Evolutionary conservation across 768 basidiomycete species (phyloP), one percentile per base, ranked within the genome.

Genomic region (Leccinum longicurvipes): DNA sequence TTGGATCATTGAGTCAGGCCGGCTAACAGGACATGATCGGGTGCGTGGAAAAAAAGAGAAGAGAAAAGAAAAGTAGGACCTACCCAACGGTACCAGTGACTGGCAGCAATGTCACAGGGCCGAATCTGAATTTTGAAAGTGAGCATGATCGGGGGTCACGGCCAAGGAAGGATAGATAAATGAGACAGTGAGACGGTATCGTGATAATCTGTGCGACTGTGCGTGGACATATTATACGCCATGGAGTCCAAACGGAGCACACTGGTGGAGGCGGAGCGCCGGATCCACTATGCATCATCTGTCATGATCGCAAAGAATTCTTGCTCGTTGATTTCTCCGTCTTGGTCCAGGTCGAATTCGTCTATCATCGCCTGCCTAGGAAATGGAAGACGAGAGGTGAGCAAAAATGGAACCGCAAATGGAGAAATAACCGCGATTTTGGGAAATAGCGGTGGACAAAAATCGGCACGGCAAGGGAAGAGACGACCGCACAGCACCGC

Each of bases 291-390:
- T 69, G 87, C 79, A 57, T 96, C 93, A 73, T 97, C 94, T 23
- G 91, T 91, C 95, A 98, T 94, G 71, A 98, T 96, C 44, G 91
- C 88, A 64, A 95, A 85, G 76, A 99, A 98, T 72, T 99, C 97
- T 67, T 91, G 86, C 69, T 95, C 89, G 67, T 86, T 94, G 71
- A 98, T 98, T 76, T 96, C 96, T 27, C 95, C 94, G 62, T 99
- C 97, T 70, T 93, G 88, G 75, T 99, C 97, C 24, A 99, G 84
- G 73, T 99, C 97, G 68, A 99, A 99, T 74, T 99, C 97, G 65
- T 99, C 97, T 67, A 99, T 99, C 97, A 99, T 99, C 23, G 97
- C 97, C 85, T 98, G 94, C 62, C 96, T 98, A 63, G 36, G 63
- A 54, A 61, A 64, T 56, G 62, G 62, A 66, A 67, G 63, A 66